Conservation (phyloP, 306 rosid genomes). For the Calophaca sinica region DNA sequence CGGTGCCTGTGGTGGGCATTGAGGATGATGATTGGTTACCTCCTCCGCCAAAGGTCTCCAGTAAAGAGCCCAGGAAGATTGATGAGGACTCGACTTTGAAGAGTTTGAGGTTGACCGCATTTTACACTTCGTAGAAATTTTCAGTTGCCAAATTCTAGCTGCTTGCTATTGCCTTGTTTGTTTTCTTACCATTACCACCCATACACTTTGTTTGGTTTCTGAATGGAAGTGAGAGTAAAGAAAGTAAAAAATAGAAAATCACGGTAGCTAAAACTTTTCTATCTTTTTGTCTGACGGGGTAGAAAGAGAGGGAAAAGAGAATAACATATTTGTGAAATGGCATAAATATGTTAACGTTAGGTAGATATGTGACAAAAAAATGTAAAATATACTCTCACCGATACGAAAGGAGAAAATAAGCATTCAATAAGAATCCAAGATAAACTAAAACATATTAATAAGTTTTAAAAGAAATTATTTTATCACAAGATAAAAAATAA, state of each 20-base stretch:
- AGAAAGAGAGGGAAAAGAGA: background rate
- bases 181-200: background rate
- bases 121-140: background rate
- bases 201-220: background rate
- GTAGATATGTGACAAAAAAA: too few relatives aligned
- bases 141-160: slow-evolving; percentile 2
- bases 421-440: too few relatives aligned
- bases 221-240: background rate
- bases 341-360: too few relatives aligned
- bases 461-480: too few relatives aligned
- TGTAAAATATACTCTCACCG: too few relatives aligned
- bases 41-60: slow-evolving; percentile 77
- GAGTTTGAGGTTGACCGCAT: slow-evolving; percentile 65
- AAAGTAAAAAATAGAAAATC: background rate
- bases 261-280: background rate
- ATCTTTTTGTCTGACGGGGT: background rate
- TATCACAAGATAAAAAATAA: too few relatives aligned
- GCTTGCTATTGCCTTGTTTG: background rate
- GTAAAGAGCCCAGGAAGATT: slow-evolving; percentile 29
- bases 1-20: slow-evolving; percentile 48
- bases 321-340: too few relatives aligned
- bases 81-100: slow-evolving; percentile 74
- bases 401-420: too few relatives aligned
- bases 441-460: too few relatives aligned
- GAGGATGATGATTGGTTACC: slow-evolving; percentile 93